Base-by-base conservation (phyloP, 1,284 basidiomycete species). In the Omphalotus olearius region DNA sequence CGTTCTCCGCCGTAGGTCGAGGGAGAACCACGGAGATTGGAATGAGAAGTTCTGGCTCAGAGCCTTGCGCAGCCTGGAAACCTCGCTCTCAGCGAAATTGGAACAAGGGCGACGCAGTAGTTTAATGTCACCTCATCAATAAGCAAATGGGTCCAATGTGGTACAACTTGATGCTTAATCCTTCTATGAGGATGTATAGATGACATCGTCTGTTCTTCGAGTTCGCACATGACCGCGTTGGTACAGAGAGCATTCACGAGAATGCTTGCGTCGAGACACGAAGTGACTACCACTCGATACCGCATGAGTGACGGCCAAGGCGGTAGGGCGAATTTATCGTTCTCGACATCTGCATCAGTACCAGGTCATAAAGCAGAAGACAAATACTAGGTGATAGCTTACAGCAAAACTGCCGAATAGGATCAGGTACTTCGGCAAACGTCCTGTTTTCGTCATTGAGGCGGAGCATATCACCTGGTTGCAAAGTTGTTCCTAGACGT, bases 81-180 rank as follows among this genome's bases (percentile, higher is more conserved):
- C 44, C 26, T 11, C 11, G 9, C 26, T 20, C 45, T 33, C 17
- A 52, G 44, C 14, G 18, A 38, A 30, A 26, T 0, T 14, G 20
- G 16, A 5, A 20, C 18, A 20, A 13, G 16, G 6, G 37, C 1
- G 26, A 26, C 10, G n/a, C 6, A 6, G 5, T 23, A 9, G 23
- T 6, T 23, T 23, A 17, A 4, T 16, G 14, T 45, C 57, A 72
- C 73, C 60, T 76, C 74, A 50, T 76, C 74, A 50, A 76, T 74
- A 2, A 76, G 50, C 3, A 76, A 60, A 63, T 76, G 74, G 1
- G 73, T 74, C 72, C 73, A 76, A 57, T 76, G 74, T 13, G 71
- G 73, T 42, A 66, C 60, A 6, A 66, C 61, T 1, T 62, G 60
- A 41, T 65, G 57, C 38, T 62, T 62, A n/a, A 50, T 44, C 10